A percentile compares a stretch with the other conserved stretches of the same genome.
phyloP scores from a whole-genome alignment of 345 rosid genomes.

The Crucihimalaya himalaica region DNA sequence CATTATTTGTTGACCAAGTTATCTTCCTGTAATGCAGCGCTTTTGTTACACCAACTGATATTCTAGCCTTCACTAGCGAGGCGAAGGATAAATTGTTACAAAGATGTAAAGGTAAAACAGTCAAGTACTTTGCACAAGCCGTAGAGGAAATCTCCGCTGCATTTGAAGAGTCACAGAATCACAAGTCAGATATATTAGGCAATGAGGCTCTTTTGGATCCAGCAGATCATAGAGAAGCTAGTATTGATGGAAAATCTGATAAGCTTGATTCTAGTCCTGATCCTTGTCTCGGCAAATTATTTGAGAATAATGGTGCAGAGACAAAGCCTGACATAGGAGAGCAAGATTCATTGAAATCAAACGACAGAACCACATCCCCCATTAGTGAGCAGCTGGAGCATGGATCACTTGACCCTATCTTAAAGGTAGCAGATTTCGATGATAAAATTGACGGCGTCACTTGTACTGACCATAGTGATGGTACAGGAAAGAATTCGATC shows the following conservation, averaged over 20 bases:
- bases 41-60: conserved; percentile 80
- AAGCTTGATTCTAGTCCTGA: conserved; percentile 46
- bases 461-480: conserved; percentile 40
- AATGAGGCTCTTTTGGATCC: conserved; percentile 50
- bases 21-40: conserved; percentile 57
- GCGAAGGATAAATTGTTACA: conserved; percentile 61
- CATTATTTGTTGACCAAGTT: conserved; percentile 19
- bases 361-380: conserved; percentile 44
- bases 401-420: conserved; percentile 30
- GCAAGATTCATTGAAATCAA: conserved; percentile 44
- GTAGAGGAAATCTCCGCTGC: conserved; percentile 80
- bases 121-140: conserved; percentile 74
- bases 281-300: conserved; percentile 39
- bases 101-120: conserved; percentile 72
- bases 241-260: conserved; percentile 38
- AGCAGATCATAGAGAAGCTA: conserved; percentile 40
- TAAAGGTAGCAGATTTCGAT: conserved; percentile 44
- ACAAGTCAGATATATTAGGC: conserved; percentile 47
- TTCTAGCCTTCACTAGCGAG: conserved; percentile 79
- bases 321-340: conserved; percentile 47
- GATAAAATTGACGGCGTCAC: conserved; percentile 32
- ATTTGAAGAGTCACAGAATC: conserved; percentile 67
- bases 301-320: conserved; percentile 54
- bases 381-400: conserved; percentile 43
- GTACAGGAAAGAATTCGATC: conserved; percentile 34